Conservation (phyloP, 129 eudicot genomes). For the Flaveria robusta region DNA sequence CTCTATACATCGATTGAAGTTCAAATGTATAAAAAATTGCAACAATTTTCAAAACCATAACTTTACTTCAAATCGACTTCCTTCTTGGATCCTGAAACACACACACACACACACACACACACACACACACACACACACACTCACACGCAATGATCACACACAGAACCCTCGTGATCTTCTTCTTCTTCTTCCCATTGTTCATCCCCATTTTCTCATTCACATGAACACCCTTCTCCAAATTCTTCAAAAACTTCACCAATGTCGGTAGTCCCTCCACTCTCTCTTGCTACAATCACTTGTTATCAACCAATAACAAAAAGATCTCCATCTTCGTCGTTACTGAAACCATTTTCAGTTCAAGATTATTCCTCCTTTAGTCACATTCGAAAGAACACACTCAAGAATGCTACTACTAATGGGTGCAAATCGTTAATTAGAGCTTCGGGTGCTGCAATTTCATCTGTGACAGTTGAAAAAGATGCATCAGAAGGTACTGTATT, state of each 20-base stretch:
- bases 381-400: conserved; percentile 8
- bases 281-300: conserved; percentile 15
- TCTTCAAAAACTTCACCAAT: conserved; percentile 20
- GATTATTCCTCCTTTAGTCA: conserved; percentile 1
- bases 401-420: neutral
- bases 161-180: conserved; percentile 28
- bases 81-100: conserved; percentile 36
- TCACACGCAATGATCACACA: conserved; percentile 31
- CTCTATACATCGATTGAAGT: conserved; percentile 8
- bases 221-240: conserved; percentile 14
- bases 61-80: conserved; percentile 27
- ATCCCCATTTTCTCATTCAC: conserved; percentile 19
- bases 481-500: conserved; percentile 34
- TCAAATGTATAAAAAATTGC: neutral
- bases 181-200: conserved; percentile 14
- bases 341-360: neutral
- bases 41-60: neutral
- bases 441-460: conserved; percentile 16
- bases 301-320: conserved; percentile 19
- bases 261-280: conserved; percentile 20
- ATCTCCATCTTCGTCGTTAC: neutral
- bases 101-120: conserved; percentile 17
- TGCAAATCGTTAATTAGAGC: conserved; percentile 24
- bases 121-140: conserved; percentile 32
- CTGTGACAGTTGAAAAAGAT: conserved; percentile 40